These are phyloP conservation scores for Colletotrichum scovillei DNA, from an alignment of 2,329 filamentous ascomycete species.

Conservation along the genomic window DNA sequence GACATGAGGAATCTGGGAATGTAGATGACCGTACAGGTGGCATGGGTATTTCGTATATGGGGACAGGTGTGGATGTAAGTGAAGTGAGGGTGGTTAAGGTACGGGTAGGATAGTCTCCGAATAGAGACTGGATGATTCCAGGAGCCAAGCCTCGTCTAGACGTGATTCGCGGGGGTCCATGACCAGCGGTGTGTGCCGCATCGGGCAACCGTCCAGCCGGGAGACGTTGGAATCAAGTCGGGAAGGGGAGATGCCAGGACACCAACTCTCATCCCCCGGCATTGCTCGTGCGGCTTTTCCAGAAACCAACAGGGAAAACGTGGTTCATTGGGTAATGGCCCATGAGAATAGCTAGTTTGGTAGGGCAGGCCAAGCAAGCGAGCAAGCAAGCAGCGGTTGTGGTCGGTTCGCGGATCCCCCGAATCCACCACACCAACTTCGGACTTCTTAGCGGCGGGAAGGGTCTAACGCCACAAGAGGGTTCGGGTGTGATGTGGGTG, in stretches of 20 bases:
- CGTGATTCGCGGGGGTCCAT: conserved; percentile 2
- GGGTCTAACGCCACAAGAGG: conserved; percentile 8
- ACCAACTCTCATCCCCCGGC: background rate
- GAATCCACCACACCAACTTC: conserved; percentile 12
- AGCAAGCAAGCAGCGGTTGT: background rate
- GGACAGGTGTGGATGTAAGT: background rate
- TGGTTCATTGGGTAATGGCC: background rate
- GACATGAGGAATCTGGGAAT: background rate
- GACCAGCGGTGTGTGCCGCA: conserved; percentile 24
- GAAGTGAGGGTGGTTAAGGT: background rate
- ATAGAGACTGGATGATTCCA: conserved; percentile 26
- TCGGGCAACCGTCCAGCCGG: background rate
- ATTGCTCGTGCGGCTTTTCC: background rate
- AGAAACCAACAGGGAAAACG: background rate
- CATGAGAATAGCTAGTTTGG: background rate
- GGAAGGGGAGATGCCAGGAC: background rate
- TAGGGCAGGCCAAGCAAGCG: too few species aligned
- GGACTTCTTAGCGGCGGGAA: conserved; percentile 21
- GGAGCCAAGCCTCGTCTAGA: conserved; percentile 15
- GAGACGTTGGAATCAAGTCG: conserved; percentile 15
- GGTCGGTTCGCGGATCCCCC: background rate
- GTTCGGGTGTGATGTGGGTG: background rate
- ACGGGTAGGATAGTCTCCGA: background rate
- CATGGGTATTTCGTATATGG: background rate
- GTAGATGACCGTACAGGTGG: background rate